A percentile compares a stretch with the other conserved stretches of the same genome.
phyloP scores from a whole-genome alignment of 1,284 basidiomycete genomes.

The Phenoliferia sp. region DNA sequence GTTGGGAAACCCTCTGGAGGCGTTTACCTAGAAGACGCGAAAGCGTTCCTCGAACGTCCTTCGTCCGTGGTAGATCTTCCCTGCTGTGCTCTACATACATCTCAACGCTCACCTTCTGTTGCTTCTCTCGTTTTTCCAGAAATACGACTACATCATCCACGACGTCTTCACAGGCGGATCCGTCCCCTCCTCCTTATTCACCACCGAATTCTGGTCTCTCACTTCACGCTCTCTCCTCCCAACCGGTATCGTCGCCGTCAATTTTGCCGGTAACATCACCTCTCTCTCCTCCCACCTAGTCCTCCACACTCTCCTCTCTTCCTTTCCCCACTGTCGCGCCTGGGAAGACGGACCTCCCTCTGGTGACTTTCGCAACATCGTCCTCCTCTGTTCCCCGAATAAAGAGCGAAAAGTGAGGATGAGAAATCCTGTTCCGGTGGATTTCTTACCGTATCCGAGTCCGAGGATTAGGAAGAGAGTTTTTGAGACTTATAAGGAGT shows the following conservation, averaged over 20 bases:
- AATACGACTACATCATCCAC: conserved; percentile 75
- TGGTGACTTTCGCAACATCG: conserved; percentile 24
- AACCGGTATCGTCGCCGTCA: conserved; percentile 72
- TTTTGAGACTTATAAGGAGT: conserved; percentile 11
- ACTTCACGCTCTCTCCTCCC: conserved; percentile 60
- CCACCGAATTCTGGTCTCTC: conserved; percentile 71
- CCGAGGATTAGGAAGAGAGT: conserved; percentile 14
- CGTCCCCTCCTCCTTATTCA: conserved; percentile 75
- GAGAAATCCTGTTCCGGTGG: conserved; percentile 2
- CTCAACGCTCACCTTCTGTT: conserved; percentile 35
- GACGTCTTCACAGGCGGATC: conserved; percentile 88
- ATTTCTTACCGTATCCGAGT: conserved; percentile 10
- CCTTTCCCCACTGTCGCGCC: conserved; percentile 68
- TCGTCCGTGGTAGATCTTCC: background rate
- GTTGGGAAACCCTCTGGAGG: conserved; percentile 58
- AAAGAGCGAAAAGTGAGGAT: conserved; percentile 3
- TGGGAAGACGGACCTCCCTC: conserved; percentile 60
- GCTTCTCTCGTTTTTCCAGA: conserved; percentile 31
- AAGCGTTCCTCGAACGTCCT: conserved; percentile 55
- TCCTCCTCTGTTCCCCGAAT: conserved; percentile 20
- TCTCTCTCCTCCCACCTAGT: conserved; percentile 63
- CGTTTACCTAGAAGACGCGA: conserved; percentile 70
- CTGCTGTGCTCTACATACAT: conserved; percentile 2
- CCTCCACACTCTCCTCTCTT: conserved; percentile 58
- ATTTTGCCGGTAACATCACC: conserved; percentile 63